Base-by-base conservation (phyloP, 2,329 filamentous ascomycete species). In the Venturia pyrina region DNA sequence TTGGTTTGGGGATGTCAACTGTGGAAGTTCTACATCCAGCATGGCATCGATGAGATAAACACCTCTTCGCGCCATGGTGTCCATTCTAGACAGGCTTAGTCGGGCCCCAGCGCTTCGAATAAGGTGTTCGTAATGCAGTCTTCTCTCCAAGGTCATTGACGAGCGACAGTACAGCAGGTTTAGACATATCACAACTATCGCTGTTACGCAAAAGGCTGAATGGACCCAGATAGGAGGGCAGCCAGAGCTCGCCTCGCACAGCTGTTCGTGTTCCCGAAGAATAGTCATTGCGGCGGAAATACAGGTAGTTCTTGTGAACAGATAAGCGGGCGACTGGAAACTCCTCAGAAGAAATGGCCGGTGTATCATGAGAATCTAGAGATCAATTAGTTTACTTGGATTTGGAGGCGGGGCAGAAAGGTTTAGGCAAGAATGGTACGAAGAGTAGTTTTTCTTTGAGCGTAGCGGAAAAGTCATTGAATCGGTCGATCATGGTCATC, bases 21-120 rank as follows among this genome's bases (percentile, higher is more conserved):
- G 8, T 19, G 60, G 60, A 8, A 44, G 21, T 7, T 62, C 60
- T 3, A 28, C n/a, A n/a, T 62, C 60, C 13, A 62, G 28, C 40
- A 62, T 43, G 5, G 60, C 43, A 24, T 62, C 60, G 17, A 62
- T 62, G 1, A 62, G 37, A 13, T 40, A 62, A 11, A 3, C 37
- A 24, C 60, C 60, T 62, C 60, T 44, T 62, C 60, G 40, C 3
- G 60, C 60, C 60, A 62, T 62, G 10, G 60, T 62, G 7, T 62
- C 60, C 3, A 7, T 62, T 28, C 44, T 62, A 13, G 60, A 28
- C 15, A 44, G 37, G 5, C 5, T 62, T n/a, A 62, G 28, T 5
- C 60, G 60, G 10, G 60, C 17, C 15, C 60, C 24, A 21, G 60
- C 60, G 15, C 60, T 62, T 19, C 60, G 24, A 28, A 62, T 62